Evolutionary conservation across 805 yeast species (phyloP).

Genomic region (Huiozyma sinensis): DNA sequence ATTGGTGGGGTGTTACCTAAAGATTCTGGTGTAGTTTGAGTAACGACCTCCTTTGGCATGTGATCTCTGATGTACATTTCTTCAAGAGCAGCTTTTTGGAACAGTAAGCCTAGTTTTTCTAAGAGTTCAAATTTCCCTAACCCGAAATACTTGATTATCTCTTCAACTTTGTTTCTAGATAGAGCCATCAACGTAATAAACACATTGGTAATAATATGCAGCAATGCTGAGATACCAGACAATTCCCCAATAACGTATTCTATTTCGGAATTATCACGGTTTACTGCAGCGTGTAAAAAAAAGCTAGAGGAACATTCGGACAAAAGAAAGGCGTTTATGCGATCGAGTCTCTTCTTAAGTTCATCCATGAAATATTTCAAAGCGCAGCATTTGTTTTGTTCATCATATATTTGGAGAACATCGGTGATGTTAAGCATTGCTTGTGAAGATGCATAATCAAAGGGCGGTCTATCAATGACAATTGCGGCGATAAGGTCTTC

Average conservation of each 20-base stretch:
- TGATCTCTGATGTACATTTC: constrained; percentile 41
- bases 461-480: constrained; percentile 45
- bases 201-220: constrained; percentile 45
- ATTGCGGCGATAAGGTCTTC: constrained; percentile 40
- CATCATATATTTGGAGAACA: constrained; percentile 46
- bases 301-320: constrained; percentile 17
- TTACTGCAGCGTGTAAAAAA: constrained; percentile 15
- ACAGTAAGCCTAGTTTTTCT: constrained; percentile 34
- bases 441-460: constrained; percentile 47
- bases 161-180: constrained; percentile 34
- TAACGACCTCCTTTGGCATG: constrained; percentile 39
- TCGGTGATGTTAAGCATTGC: constrained; percentile 44
- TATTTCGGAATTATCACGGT: constrained; percentile 6
- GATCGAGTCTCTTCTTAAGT: constrained; percentile 25
- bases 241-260: constrained; percentile 16
- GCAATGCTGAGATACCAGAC: constrained; percentile 31
- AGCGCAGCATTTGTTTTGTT: constrained; percentile 41
- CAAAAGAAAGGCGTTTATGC: constrained; percentile 20
- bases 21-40: constrained; percentile 28
- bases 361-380: constrained; percentile 28
- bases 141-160: constrained; percentile 19
- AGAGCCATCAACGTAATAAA: constrained; percentile 44
- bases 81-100: constrained; percentile 44
- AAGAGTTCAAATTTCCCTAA: constrained; percentile 33
- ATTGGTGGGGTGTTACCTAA: constrained; percentile 33